Conservation (phyloP, 805 yeast genomes). For the Metschnikowia bowlesiae region DNA sequence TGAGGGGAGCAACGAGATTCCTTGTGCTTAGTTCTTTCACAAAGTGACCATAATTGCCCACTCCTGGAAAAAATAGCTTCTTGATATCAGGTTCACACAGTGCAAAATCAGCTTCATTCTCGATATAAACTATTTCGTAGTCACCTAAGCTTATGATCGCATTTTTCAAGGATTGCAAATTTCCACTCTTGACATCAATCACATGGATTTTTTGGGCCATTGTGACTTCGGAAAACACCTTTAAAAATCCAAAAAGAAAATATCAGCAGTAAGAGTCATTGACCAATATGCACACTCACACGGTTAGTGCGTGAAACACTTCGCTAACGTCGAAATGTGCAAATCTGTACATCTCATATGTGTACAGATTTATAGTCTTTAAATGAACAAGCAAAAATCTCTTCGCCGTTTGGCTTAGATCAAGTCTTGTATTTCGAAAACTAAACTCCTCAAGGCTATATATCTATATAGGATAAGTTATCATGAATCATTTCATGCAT, state of each 20-base stretch:
- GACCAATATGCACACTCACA: not conserved
- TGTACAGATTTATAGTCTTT: too few relatives aligned
- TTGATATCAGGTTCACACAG: constrained; percentile 40
- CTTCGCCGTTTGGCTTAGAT: too few relatives aligned
- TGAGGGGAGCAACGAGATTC: constrained; percentile 62
- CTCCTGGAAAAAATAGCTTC: constrained; percentile 85
- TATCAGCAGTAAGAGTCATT: constrained; percentile 4
- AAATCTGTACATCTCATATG: too few relatives aligned
- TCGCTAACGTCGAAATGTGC: too few relatives aligned
- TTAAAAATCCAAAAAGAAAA: not conserved
- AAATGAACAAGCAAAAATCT: too few relatives aligned
- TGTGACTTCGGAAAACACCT: not conserved
- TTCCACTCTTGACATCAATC: constrained; percentile 93
- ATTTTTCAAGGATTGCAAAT: constrained; percentile 80
- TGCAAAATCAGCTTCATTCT: constrained; percentile 51
- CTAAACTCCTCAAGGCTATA: too few relatives aligned
- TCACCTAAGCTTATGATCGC: constrained; percentile 75
- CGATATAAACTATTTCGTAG: constrained; percentile 59
- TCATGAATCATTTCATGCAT: too few relatives aligned
- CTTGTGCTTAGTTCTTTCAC: constrained; percentile 62
- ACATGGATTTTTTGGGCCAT: constrained; percentile 48
- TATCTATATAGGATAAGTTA: too few relatives aligned
- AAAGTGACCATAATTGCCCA: constrained; percentile 95
- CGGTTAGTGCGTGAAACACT: not conserved
- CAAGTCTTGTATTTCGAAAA: too few relatives aligned